phyloP scores from a whole-genome alignment of 805 yeast genomes.

The Teunomyces tritomae region DNA sequence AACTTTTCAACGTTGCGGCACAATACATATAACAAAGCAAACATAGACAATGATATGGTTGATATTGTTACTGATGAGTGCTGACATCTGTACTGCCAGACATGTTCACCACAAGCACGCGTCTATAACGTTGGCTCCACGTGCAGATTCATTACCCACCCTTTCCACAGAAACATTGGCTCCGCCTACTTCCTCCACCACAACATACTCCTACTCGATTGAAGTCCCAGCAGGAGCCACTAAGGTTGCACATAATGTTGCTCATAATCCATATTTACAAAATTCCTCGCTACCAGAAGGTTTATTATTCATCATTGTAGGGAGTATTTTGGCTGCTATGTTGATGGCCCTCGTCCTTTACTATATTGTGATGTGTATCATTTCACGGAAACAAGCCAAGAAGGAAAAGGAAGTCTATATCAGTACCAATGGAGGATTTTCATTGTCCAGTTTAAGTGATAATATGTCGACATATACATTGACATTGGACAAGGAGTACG shows the following conservation, averaged over 20 bases:
- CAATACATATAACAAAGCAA: background rate
- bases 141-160: background rate
- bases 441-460: conserved; percentile 9
- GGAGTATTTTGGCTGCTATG: conserved; percentile 26
- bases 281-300: conserved; percentile 27
- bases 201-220: conserved; percentile 3
- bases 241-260: background rate
- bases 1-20: background rate
- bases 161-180: background rate
- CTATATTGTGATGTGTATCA: conserved; percentile 20
- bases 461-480: conserved; percentile 15
- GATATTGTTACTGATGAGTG: background rate
- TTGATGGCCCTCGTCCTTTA: conserved; percentile 17
- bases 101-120: conserved; percentile 6
- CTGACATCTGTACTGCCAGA: background rate
- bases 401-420: conserved; percentile 32
- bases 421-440: conserved; percentile 9
- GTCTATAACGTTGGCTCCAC: background rate
- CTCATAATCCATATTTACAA: conserved; percentile 31
- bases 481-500: conserved; percentile 22
- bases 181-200: background rate
- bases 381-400: conserved; percentile 25
- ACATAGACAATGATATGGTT: background rate
- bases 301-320: conserved; percentile 44
- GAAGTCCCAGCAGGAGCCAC: conserved; percentile 3